Conservation (phyloP, 2,329 filamentous ascomycete genomes). For the Aspergillus tamarii region DNA sequence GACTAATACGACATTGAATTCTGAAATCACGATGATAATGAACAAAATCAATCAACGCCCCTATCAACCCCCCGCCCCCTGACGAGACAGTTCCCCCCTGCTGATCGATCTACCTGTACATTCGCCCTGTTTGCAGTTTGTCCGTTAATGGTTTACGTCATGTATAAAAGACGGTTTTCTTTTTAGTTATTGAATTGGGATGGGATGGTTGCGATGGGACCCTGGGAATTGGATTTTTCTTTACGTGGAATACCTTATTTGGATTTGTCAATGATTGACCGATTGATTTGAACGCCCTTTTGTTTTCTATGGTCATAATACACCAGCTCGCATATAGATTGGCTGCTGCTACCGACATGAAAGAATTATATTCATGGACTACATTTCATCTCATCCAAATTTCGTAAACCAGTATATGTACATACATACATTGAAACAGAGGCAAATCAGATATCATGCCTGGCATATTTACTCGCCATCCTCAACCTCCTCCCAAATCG, state of each 20-base stretch:
- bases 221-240: conserved; percentile 3
- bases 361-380: not conserved
- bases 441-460: conserved; percentile 23
- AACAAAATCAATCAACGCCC: conserved; percentile 5
- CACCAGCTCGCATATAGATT: conserved; percentile 7
- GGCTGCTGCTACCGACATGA: not conserved
- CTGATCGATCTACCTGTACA: conserved; percentile 11
- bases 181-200: conserved; percentile 1
- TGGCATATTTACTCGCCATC: conserved; percentile 25
- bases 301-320: not conserved
- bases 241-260: not conserved
- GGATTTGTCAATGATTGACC: not conserved
- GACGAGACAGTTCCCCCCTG: not conserved
- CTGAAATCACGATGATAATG: conserved; percentile 15
- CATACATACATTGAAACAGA: not conserved
- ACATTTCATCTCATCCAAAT: not conserved
- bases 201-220: not conserved
- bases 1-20: conserved; percentile 22
- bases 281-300: not conserved
- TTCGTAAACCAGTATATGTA: not conserved
- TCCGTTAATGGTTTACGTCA: conserved; percentile 6
- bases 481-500: conserved; percentile 19
- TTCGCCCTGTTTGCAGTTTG: conserved; percentile 7
- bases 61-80: not conserved
- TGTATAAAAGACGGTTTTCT: conserved; percentile 21